Percentiles rank a stretch among this genome's conserved stretches.
phyloP scores from a whole-genome alignment of 352 stramenopile species.

The Phytopythium litorale region DNA sequence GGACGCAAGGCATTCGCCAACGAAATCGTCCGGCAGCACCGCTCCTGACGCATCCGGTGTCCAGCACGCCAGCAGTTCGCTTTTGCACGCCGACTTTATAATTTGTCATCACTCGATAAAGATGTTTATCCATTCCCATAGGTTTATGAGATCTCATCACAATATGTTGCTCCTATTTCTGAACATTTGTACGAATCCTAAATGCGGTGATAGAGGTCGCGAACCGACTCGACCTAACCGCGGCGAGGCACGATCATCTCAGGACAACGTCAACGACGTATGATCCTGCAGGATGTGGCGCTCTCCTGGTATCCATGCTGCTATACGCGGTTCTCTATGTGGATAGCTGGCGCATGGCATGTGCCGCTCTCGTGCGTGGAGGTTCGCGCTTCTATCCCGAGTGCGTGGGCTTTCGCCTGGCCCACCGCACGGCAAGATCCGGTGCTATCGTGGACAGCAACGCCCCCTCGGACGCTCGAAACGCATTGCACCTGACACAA shows the following conservation, averaged over 20 bases:
- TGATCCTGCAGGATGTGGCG: conserved; percentile 3
- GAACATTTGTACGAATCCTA: not conserved
- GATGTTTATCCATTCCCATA: not conserved
- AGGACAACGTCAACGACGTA: conserved; percentile 1
- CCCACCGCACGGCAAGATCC: not conserved
- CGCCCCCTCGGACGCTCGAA: not conserved
- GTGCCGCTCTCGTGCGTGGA: not conserved
- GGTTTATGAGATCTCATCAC: no score
- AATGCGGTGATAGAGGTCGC: not conserved
- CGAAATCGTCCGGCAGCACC: not conserved
- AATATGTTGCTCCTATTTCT: not conserved
- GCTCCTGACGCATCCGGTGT: not conserved
- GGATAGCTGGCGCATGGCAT: conserved; percentile 1
- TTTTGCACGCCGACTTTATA: not conserved
- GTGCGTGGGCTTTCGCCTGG: not conserved
- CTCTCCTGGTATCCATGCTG: not conserved
- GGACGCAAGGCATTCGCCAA: not conserved
- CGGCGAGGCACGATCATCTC: not conserved
- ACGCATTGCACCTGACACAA: not conserved
- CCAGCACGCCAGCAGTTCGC: conserved; percentile 1
- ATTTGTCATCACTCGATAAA: not conserved
- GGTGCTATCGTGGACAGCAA: not conserved
- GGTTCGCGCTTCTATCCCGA: not conserved
- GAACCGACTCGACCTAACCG: conserved; percentile 7
- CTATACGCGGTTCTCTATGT: not conserved